These are phyloP conservation scores for Closterium sp. DNA, from an alignment of 139 green algal genomes.

Conservation along the genomic window DNA sequence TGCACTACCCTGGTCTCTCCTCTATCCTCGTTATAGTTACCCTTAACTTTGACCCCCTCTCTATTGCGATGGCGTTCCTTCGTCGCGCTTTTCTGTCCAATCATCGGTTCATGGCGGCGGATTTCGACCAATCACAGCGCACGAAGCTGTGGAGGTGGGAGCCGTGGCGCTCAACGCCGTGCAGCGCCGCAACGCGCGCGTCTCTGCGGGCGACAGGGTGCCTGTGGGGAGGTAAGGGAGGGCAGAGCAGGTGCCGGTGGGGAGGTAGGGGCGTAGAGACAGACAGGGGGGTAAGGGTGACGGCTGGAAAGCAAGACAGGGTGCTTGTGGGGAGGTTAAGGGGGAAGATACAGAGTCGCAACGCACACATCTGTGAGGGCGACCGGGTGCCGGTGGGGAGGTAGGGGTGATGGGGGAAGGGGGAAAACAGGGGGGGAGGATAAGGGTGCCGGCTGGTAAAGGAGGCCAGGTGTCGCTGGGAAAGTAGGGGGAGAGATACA, in stretches of 20 bases:
- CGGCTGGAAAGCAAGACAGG: no score
- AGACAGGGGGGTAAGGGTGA: no score
- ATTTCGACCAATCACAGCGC: slow-evolving; percentile 10
- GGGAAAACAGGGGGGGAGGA: no score
- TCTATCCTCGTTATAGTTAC: not conserved
- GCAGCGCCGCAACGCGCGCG: slow-evolving; percentile 65
- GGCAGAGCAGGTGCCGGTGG: no score
- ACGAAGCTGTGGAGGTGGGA: slow-evolving; percentile 62
- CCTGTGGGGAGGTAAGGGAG: not conserved
- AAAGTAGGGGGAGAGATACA: no score
- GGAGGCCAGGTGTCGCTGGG: no score
- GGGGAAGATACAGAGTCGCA: no score
- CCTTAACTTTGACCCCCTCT: not conserved
- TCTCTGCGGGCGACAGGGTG: slow-evolving; percentile 34
- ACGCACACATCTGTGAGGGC: no score
- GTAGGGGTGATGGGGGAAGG: not conserved
- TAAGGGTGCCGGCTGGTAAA: no score
- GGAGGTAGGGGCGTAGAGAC: no score
- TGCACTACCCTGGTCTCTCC: not conserved
- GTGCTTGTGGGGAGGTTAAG: not conserved
- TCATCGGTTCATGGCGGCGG: not conserved
- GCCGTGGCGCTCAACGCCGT: slow-evolving; percentile 79
- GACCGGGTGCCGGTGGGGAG: not conserved
- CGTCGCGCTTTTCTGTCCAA: not conserved
- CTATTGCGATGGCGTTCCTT: not conserved